Evolutionary conservation across 371 early-diverging fungal genomes (phyloP).

Genomic region (Lichtheimia ramosa): DNA sequence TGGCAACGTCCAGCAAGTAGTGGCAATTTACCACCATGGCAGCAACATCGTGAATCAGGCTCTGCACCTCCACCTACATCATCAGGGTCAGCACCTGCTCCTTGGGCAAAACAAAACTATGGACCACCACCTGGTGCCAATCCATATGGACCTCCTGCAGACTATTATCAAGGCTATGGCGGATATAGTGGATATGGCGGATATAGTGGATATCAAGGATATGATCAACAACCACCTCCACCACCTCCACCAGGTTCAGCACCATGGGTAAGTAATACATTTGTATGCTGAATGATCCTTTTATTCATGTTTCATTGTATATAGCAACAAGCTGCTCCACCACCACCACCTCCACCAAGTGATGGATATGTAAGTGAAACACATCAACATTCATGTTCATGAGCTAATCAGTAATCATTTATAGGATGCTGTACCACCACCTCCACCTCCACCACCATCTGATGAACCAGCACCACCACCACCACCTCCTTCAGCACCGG

Average conservation of each 20-base stretch:
- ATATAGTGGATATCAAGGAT: slow-evolving; percentile 27
- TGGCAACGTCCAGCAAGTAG: slow-evolving; percentile 53
- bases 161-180: slow-evolving; percentile 20
- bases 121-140: slow-evolving; percentile 15
- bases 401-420: background rate
- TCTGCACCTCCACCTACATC: slow-evolving; percentile 23
- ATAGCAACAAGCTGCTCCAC: slow-evolving; percentile 9
- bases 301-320: background rate
- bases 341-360: slow-evolving; percentile 18
- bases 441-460: slow-evolving; percentile 27
- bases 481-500: slow-evolving; percentile 29
- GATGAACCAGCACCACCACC: slow-evolving; percentile 38
- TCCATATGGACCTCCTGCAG: slow-evolving; percentile 15
- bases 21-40: slow-evolving; percentile 40
- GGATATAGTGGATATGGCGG: slow-evolving; percentile 28
- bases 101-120: slow-evolving; percentile 29
- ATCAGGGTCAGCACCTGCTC: slow-evolving; percentile 22
- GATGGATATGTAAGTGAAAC: slow-evolving; percentile 14
- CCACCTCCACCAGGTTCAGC: slow-evolving; percentile 28
- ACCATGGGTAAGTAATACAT: slow-evolving; percentile 19
- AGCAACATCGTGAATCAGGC: slow-evolving; percentile 18
- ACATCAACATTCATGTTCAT: background rate
- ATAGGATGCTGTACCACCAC: slow-evolving; percentile 18
- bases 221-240: slow-evolving; percentile 25
- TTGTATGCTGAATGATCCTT: background rate